A percentile compares a stretch with the other conserved stretches of the same genome.
Evolutionary conservation across 1,284 basidiomycete species (phyloP).

Genomic region (Ganoderma lingzhi): DNA sequence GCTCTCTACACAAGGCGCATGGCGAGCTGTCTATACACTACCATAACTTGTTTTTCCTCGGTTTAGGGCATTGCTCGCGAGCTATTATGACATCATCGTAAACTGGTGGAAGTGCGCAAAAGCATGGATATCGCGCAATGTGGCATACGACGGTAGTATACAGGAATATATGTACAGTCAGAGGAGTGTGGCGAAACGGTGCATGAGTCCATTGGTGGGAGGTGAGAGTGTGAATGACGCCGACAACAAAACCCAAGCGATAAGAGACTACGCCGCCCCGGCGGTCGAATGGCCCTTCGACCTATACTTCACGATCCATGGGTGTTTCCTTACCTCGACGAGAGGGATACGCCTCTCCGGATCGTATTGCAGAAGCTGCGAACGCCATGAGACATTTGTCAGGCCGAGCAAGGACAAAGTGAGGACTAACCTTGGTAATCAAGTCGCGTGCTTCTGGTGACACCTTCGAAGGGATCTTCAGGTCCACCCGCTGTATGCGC

Average conservation of each 20-base stretch:
- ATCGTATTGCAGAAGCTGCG: slow-evolving; percentile 87
- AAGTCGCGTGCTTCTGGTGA: slow-evolving; percentile 74
- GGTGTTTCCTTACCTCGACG: slow-evolving; percentile 83
- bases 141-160: neutral
- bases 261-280: slow-evolving; percentile 17
- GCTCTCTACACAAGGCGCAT: too few relatives aligned
- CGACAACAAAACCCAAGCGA: neutral
- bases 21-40: too few relatives aligned
- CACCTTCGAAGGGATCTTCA: slow-evolving; percentile 75
- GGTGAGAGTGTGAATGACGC: slow-evolving; percentile 2
- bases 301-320: slow-evolving; percentile 91
- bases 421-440: slow-evolving; percentile 59
- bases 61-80: neutral
- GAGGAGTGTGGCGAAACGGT: neutral
- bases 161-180: slow-evolving; percentile 10
- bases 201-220: slow-evolving; percentile 25
- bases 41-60: too few relatives aligned
- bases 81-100: neutral
- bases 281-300: slow-evolving; percentile 46
- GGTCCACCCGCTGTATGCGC: slow-evolving; percentile 85
- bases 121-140: slow-evolving; percentile 8
- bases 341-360: slow-evolving; percentile 87
- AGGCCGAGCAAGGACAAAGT: neutral
- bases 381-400: neutral
- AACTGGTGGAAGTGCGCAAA: neutral